These are phyloP conservation scores for Kuraishia piskuri DNA, from an alignment of 805 yeast genomes.

Conservation along the genomic window DNA sequence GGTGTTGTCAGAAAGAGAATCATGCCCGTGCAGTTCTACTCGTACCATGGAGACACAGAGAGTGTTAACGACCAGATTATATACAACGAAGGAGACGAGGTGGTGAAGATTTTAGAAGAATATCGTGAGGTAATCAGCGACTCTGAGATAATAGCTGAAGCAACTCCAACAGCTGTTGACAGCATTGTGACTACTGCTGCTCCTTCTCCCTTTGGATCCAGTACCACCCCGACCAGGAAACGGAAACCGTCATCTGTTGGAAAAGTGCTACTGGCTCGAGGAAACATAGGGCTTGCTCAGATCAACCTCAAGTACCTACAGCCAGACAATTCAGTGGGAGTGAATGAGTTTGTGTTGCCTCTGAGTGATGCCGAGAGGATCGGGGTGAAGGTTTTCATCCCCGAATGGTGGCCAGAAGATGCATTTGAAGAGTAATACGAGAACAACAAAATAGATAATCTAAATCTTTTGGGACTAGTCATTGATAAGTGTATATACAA, in stretches of 20 bases:
- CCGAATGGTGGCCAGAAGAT: constrained; percentile 70
- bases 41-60: constrained; percentile 1
- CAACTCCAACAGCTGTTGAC: not conserved
- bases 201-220: constrained; percentile 28
- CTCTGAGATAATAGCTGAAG: not conserved
- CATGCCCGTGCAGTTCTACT: constrained; percentile 50
- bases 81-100: not conserved
- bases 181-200: not conserved
- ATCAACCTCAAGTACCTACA: constrained; percentile 31
- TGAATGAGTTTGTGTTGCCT: constrained; percentile 12
- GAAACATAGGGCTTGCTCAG: constrained; percentile 59
- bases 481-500: constrained; percentile 7
- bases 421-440: constrained; percentile 10
- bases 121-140: not conserved
- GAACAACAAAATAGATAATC: not conserved
- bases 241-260: constrained; percentile 48
- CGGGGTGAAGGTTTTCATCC: constrained; percentile 44
- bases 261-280: constrained; percentile 43
- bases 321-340: constrained; percentile 13
- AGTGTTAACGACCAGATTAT: constrained; percentile 1
- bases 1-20: constrained; percentile 80
- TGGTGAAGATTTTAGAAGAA: not conserved
- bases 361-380: constrained; percentile 17
- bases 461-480: not conserved
- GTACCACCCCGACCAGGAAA: constrained; percentile 16